These are phyloP conservation scores for Lepidium sativum DNA, from an alignment of 345 rosid genomes.

Conservation along the genomic window DNA sequence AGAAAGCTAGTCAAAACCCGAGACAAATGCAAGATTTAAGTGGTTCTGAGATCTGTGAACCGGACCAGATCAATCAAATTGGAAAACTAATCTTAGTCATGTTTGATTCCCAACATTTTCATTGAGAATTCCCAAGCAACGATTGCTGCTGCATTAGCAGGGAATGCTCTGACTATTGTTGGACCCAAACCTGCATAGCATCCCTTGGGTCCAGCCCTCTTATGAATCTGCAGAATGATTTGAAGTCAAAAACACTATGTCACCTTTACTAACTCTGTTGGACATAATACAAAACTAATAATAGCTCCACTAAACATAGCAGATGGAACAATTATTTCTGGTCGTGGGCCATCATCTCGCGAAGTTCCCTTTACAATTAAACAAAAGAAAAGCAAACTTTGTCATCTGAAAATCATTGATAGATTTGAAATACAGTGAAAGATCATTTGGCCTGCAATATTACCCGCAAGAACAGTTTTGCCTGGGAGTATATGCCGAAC, in stretches of 20 bases:
- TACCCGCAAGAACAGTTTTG: conserved; percentile 71
- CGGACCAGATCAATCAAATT: background rate
- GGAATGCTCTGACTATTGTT: conserved; percentile 78
- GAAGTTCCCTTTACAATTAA: conserved; percentile 40
- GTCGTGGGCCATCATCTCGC: conserved; percentile 44
- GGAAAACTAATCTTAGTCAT: conserved; percentile 22
- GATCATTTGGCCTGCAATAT: background rate
- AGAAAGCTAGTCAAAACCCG: background rate
- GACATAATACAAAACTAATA: conserved; percentile 80
- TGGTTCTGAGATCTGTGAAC: conserved; percentile 4
- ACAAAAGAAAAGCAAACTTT: background rate
- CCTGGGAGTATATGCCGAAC: conserved; percentile 90
- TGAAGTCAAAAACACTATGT: conserved; percentile 1
- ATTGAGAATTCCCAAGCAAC: conserved; percentile 92
- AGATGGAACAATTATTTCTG: conserved; percentile 71
- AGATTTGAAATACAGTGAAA: background rate
- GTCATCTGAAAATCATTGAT: background rate
- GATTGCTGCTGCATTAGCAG: conserved; percentile 95
- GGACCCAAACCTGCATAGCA: conserved; percentile 90
- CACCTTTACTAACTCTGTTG: conserved; percentile 87
- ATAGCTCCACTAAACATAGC: conserved; percentile 89
- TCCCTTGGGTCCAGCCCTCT: conserved; percentile 71
- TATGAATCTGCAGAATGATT: conserved; percentile 44
- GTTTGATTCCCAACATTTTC: conserved; percentile 64
- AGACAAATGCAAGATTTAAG: background rate